Evolutionary conservation across 192 early-diverging fungal genomes (phyloP), one percentile per base, ranked within the genome.

Genomic region (Entomortierella beljakovae): DNA sequence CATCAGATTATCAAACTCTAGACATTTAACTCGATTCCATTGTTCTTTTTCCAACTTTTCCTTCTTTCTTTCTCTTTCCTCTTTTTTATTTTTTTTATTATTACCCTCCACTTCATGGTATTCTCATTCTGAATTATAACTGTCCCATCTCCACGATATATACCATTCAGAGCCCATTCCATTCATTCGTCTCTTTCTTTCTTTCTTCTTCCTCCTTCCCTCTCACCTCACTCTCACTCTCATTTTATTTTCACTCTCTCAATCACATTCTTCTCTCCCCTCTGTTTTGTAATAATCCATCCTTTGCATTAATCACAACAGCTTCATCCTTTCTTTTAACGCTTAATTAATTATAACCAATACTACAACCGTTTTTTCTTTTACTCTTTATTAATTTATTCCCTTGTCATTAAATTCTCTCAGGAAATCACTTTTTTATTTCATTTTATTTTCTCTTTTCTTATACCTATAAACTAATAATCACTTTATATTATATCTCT

Each of bases 81-180:
- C 32, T 1, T 37, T 51, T 49, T 52, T 49, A 20, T 22, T 32
- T 16, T 37, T 46, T 62, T 31, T 64, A 48, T 20, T 49, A 2
- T 43, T 43, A 38, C 9, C 59, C 18, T 43, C 48, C 57, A 4
- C 55, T 20, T 33, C 10, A 8, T 43, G 18, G 18, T 38, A 28
- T 50, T 50, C 26, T 32, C 46, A 20, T 6, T 33, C 26, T 25
- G 51, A 53, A n/a, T n/a, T n/a, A n/a, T n/a, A n/a, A n/a, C n/a
- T n/a, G 16, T 25, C 49, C 23, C 51, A 53, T 53, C 51, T 53
- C 51, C 56, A 35, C 43, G 25, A n/a, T 50, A 13, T 48, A 35
- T 34, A 5, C 38, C n/a, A 13, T 8, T 59, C n/a, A 42, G 37
- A 42, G 38, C 57, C 57, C 34, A 59, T 42, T 59, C 6, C 57